Conservation (phyloP, 2,329 filamentous ascomycete species). For the Aschersonia sp. region DNA sequence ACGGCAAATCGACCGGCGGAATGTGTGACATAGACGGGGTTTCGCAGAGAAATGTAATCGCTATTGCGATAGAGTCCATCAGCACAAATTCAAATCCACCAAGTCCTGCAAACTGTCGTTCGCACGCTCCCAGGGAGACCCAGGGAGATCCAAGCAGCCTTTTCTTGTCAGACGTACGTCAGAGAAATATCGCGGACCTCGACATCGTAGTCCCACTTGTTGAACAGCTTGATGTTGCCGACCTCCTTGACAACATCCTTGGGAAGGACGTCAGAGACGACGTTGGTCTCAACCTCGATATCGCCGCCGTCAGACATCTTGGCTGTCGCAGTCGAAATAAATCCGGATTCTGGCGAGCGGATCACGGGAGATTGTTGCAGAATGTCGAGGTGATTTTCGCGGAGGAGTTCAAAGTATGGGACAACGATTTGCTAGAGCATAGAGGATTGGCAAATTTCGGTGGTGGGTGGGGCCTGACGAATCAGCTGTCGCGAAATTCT, state of each 20-base stretch:
- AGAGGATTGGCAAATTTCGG: slow-evolving; percentile 20
- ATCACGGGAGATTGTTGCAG: slow-evolving; percentile 22
- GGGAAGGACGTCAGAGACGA: slow-evolving; percentile 68
- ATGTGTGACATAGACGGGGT: slow-evolving; percentile 98
- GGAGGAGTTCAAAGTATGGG: slow-evolving; percentile 17
- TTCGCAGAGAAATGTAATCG: slow-evolving; percentile 99
- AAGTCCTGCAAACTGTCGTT: neutral
- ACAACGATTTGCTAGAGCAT: slow-evolving; percentile 7
- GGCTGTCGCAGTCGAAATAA: slow-evolving; percentile 25
- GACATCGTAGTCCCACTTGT: slow-evolving; percentile 97
- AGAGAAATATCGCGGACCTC: slow-evolving; percentile 99
- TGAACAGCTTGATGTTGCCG: slow-evolving; percentile 91
- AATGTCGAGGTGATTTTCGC: slow-evolving; percentile 19
- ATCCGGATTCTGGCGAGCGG: slow-evolving; percentile 18
- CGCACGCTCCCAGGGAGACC: too few species aligned
- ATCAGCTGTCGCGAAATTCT: slow-evolving; percentile 16
- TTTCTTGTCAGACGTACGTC: slow-evolving; percentile 54
- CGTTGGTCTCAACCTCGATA: slow-evolving; percentile 75
- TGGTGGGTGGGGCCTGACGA: slow-evolving; percentile 19
- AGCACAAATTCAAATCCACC: slow-evolving; percentile 10
- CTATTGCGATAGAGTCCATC: slow-evolving; percentile 33
- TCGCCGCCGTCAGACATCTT: slow-evolving; percentile 92
- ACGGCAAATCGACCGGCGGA: slow-evolving; percentile 95
- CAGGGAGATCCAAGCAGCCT: neutral
- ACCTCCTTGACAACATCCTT: slow-evolving; percentile 85